A percentile compares a stretch with the other conserved stretches of the same genome.
Conservation (phyloP, 208 protist genomes). For the Leishmania mexicana region DNA sequence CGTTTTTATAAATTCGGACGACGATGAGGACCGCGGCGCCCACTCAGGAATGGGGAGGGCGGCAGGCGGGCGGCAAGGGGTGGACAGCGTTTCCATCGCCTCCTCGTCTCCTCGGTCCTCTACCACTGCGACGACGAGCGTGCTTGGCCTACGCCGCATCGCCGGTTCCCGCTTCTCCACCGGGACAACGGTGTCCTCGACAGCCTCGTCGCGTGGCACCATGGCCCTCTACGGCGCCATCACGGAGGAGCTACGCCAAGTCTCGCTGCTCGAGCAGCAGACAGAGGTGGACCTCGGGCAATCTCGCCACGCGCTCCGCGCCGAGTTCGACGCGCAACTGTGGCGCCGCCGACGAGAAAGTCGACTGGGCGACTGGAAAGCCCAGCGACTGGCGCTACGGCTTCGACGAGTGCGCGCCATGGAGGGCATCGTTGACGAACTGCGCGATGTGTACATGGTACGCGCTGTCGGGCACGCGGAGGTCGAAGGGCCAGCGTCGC, state of each 20-base stretch:
- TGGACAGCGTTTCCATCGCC: neutral
- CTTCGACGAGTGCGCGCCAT: slow-evolving; percentile 51
- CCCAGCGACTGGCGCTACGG: slow-evolving; percentile 50
- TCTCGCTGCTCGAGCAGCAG: slow-evolving; percentile 24
- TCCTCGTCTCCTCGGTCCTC: slow-evolving; percentile 5
- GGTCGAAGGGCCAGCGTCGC: neutral
- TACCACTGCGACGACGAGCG: slow-evolving; percentile 15
- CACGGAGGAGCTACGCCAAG: slow-evolving; percentile 58
- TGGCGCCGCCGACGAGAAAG: slow-evolving; percentile 27
- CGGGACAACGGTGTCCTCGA: slow-evolving; percentile 30
- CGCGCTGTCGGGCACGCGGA: slow-evolving; percentile 10
- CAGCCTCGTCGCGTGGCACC: slow-evolving; percentile 49
- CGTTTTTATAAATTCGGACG: slow-evolving; percentile 39
- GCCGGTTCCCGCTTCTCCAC: slow-evolving; percentile 23
- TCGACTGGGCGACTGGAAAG: slow-evolving; percentile 65
- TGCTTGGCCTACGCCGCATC: slow-evolving; percentile 30
- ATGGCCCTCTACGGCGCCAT: slow-evolving; percentile 71
- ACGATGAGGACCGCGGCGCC: slow-evolving; percentile 19
- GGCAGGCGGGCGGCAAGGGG: neutral
- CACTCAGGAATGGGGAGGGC: neutral
- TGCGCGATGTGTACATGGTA: slow-evolving; percentile 52
- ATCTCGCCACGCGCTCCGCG: slow-evolving; percentile 32
- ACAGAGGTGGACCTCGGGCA: slow-evolving; percentile 28
- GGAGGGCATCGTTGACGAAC: slow-evolving; percentile 45
- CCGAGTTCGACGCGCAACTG: slow-evolving; percentile 42